Conservation (phyloP, 139 green algal species). For the Raphidocelis subcapitata region DNA sequence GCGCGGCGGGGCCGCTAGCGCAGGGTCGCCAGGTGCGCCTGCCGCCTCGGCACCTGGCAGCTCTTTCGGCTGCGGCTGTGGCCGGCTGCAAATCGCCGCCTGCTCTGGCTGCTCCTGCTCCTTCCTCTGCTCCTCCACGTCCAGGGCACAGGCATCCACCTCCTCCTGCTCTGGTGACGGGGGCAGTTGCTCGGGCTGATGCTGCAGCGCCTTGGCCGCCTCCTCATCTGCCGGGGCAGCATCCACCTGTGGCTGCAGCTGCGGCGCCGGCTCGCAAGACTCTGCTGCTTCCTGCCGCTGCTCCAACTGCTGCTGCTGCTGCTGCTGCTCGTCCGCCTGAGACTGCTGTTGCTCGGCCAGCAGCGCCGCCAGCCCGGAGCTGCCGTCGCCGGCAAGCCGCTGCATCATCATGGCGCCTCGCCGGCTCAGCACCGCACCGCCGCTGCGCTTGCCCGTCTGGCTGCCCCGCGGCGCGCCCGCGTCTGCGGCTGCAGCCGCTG, state of each 20-base stretch:
- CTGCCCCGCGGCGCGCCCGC: too few species aligned
- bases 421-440: neutral
- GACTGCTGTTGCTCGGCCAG: neutral
- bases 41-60: neutral
- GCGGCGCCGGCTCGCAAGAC: neutral
- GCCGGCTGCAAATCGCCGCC: neutral
- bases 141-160: neutral
- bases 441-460: too few species aligned
- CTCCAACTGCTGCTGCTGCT: slow-evolving; percentile 10
- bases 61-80: too few species aligned
- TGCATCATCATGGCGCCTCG: neutral
- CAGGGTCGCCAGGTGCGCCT: neutral
- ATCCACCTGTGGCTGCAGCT: slow-evolving; percentile 3
- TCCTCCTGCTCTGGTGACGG: neutral
- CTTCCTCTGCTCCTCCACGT: neutral
- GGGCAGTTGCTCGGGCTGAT: slow-evolving; percentile 10
- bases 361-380: neutral
- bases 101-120: slow-evolving; percentile 1
- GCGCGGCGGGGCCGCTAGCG: neutral
- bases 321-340: neutral
- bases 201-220: slow-evolving; percentile 1
- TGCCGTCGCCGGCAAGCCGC: neutral
- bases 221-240: neutral
- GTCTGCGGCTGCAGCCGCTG: too few species aligned
- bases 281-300: neutral